Evolutionary conservation across 2,329 filamentous ascomycete genomes (phyloP), one percentile per base, ranked within the genome.

Genomic region (Verticillium albo-atrum): DNA sequence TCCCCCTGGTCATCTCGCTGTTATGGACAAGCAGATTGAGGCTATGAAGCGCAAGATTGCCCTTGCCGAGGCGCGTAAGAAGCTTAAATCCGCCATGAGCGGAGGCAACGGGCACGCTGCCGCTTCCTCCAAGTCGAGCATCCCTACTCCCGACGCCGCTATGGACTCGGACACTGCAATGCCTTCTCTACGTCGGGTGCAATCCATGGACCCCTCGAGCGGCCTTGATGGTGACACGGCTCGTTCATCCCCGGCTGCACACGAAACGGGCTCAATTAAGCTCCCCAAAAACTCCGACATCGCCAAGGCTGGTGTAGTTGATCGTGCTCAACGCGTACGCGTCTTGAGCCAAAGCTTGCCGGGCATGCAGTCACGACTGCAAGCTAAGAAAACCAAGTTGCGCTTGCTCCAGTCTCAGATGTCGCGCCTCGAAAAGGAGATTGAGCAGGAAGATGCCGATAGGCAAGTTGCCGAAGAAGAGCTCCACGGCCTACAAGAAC

Each of bases 21-120:
- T 72, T 42, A 85, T 84, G 72, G 80, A 83, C 63, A 81, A 79
- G 59, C 79, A 82, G 63, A 89, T 89, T 32, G 82, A 87, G 65
- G 78, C 82, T 57, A 82, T 88, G 74, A 86, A 84, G 67, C 76
- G 77, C 34, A 81, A 75, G 63, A 86, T 87, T 65, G 83, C 83
- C 2, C 79, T 85, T 64, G 81, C 81, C 17, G 83, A 87, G 68
- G 83, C 83, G 10, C 82, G 79, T 65, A 80, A 80, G 67, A 81
- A 76, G 65, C 72, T 74, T 54, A 79, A 76, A 59, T 55, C 54
- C 32, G 55, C 57, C 26, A 56, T 61, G 54, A 61, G n/a, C 42
- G 52, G 47, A 23, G 42, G 28, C 34, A 37, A 27, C 6, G 42
- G 42, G 30, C 58, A 58, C 27, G 25, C 61, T 20, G 52, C 57